Evolutionary conservation across 192 early-diverging fungal species (phyloP), one percentile per base, ranked within the genome.

Genomic region (Coemansia sp.): DNA sequence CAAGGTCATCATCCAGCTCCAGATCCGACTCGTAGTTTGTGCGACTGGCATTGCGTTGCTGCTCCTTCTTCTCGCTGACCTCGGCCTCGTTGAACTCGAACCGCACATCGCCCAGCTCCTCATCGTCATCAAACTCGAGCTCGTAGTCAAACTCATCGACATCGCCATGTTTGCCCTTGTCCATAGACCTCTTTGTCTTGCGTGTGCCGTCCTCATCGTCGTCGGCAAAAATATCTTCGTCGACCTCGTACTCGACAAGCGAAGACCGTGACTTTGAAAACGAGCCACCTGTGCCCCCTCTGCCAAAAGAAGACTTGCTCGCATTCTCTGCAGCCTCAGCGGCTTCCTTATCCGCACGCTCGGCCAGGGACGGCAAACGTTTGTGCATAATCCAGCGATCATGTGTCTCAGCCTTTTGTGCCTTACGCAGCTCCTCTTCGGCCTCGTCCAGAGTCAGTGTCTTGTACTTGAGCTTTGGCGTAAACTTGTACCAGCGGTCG

Each of bases 91-190:
- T 88, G 41, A 79, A 85, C 65, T 88, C 90, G 57, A 89, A 86
- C 45, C 53, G 74, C 28, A 92, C 91, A 36, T 85, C 86, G 36
- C 84, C 86, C 39, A 80, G 85, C 64, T 94, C 92, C 74, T 94
- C 92, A 64, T 94, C 92, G 62, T 92, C 91, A 56, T 92, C 90
- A 76, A 91, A 94, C 36, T 88, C 90, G 66, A 91, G 89, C 54
- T 94, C 92, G 75, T 88, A 94, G 71, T 90, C 91, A 57, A 91
- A 74, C 65, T 92, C 91, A 59, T 93, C 91, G 35, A 74, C 81
- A 72, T 86, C 90, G 5, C 78, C 82, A 64, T 87, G 83, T 68
- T 84, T 86, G 45, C 72, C 74, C 8, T 64, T 52, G 38, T 48
- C 45, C 14, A 15, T 15, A 12, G 68, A 51, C 51, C 65, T 56